phyloP scores from a whole-genome alignment of 1,139 yeast genomes.

The Zhuliangozyma parablackwelliae region DNA sequence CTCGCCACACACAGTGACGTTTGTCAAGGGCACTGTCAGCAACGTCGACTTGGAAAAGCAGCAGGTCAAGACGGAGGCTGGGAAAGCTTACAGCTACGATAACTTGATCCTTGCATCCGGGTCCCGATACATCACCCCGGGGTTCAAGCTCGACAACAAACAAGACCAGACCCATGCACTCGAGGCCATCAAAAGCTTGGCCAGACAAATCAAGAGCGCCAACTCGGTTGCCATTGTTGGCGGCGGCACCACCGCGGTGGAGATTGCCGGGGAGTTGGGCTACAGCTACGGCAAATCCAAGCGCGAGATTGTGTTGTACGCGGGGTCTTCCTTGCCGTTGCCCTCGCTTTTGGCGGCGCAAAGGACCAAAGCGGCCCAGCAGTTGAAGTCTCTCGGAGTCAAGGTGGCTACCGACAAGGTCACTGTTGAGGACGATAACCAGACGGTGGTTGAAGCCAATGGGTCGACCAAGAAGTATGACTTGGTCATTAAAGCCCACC shows the following conservation, averaged over 20 bases:
- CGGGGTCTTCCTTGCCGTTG: constrained; percentile 26
- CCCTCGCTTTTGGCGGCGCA: constrained; percentile 11
- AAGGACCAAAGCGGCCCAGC: constrained; percentile 13
- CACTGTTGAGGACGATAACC: constrained; percentile 3
- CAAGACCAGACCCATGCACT: constrained; percentile 12
- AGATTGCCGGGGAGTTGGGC: constrained; percentile 33
- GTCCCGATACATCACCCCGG: constrained; percentile 16
- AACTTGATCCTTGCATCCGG: constrained; percentile 33
- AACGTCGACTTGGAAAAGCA: constrained; percentile 18
- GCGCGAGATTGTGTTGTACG: constrained; percentile 22
- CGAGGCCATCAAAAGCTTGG: constrained; percentile 13
- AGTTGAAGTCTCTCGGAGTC: constrained; percentile 21
- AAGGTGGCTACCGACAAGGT: constrained; percentile 19
- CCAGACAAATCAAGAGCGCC: constrained; percentile 15
- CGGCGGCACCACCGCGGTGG: constrained; percentile 42
- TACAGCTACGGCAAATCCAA: constrained; percentile 11
- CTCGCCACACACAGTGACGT: constrained; percentile 11
- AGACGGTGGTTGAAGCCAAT: constrained; percentile 9
- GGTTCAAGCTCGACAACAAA: constrained; percentile 21
- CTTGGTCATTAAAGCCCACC: constrained; percentile 21
- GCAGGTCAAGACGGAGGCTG: constrained; percentile 9
- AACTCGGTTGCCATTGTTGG: constrained; percentile 31
- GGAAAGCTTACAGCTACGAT: constrained; percentile 18
- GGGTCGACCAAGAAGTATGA: constrained; percentile 20
- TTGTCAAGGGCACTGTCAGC: constrained; percentile 20